Evolutionary conservation across 2,329 filamentous ascomycete genomes (phyloP).

Genomic region (Mycosphaerella arachidis): DNA sequence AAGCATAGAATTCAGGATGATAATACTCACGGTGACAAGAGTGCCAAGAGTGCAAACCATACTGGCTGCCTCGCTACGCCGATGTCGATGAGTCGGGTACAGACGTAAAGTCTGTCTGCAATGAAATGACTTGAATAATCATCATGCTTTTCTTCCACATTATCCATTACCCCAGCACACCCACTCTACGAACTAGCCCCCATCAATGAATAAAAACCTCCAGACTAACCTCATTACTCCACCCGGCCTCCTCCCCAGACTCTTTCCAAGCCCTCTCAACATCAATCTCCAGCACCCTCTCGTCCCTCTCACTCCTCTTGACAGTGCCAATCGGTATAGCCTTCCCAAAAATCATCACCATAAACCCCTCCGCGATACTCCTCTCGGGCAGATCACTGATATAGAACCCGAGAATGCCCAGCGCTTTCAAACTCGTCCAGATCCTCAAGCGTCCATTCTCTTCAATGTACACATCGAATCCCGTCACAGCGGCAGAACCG

Average conservation of each 20-base stretch:
- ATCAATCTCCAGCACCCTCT: slow-evolving; percentile 70
- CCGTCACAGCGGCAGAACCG: slow-evolving; percentile 70
- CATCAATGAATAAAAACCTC: slow-evolving; percentile 51
- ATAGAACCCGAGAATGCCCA: slow-evolving; percentile 75
- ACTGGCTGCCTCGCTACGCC: not conserved
- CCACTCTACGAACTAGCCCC: no score
- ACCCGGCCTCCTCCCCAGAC: slow-evolving; percentile 63
- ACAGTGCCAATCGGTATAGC: slow-evolving; percentile 66
- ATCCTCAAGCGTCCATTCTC: slow-evolving; percentile 60
- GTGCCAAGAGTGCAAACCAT: not conserved
- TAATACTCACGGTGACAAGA: not conserved
- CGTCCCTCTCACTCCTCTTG: slow-evolving; percentile 31
- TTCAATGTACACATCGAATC: slow-evolving; percentile 55
- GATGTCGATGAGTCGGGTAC: not conserved
- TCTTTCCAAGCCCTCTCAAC: slow-evolving; percentile 71
- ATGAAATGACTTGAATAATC: not conserved
- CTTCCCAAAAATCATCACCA: slow-evolving; percentile 62
- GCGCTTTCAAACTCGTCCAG: slow-evolving; percentile 68
- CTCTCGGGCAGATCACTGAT: slow-evolving; percentile 63
- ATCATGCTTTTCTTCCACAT: not conserved
- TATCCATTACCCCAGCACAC: no score
- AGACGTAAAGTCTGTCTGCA: not conserved
- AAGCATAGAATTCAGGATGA: slow-evolving; percentile 38
- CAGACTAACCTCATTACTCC: slow-evolving; percentile 74
- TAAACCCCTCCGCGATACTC: slow-evolving; percentile 25